Evolutionary conservation across 208 protist genomes (phyloP).

Genomic region (Wallacemonas sp.): DNA sequence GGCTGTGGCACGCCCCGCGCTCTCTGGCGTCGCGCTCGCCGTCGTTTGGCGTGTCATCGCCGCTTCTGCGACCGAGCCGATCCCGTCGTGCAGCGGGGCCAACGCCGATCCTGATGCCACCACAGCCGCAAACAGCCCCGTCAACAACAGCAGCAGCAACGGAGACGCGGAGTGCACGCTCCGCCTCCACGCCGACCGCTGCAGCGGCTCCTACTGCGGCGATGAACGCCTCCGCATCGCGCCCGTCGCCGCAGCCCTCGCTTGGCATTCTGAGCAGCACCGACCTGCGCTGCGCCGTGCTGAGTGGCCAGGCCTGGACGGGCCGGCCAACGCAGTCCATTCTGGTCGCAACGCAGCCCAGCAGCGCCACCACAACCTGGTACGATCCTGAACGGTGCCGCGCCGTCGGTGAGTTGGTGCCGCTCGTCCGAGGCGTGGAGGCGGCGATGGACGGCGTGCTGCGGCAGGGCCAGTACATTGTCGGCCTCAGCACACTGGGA

Average conservation of each 20-base stretch:
- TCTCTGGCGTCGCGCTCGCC: background rate
- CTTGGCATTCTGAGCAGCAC: constrained; percentile 7
- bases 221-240: background rate
- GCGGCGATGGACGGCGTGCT: background rate
- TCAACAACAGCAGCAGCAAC: too few species aligned
- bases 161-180: background rate
- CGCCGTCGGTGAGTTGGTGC: constrained; percentile 7
- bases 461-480: constrained; percentile 4
- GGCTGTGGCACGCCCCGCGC: background rate
- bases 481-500: background rate
- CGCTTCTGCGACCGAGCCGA: background rate
- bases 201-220: too few species aligned
- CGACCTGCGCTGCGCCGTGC: constrained; percentile 8
- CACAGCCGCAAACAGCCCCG: too few species aligned
- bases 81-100: background rate
- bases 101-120: too few species aligned
- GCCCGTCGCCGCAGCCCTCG: background rate
- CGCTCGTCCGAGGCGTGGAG: background rate
- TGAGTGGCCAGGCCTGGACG: background rate
- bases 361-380: background rate
- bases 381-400: background rate
- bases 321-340: background rate
- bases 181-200: background rate
- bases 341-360: background rate
- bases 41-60: constrained; percentile 5